Percentiles rank a stretch among this genome's conserved stretches.
phyloP scores from a whole-genome alignment of 306 rosid genomes.

The Betula pendula region DNA sequence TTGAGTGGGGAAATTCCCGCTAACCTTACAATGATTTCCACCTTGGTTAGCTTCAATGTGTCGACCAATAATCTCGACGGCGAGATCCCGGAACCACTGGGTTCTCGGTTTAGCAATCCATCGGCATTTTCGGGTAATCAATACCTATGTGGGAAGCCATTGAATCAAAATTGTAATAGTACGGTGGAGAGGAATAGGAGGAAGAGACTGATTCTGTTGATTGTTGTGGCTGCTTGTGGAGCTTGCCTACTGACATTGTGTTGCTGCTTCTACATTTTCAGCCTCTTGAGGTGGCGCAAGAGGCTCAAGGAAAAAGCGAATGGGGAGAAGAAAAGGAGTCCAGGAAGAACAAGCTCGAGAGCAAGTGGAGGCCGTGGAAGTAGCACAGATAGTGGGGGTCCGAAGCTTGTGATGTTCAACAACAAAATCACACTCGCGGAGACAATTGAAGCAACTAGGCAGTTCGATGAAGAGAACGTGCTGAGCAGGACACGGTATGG shows the following conservation, averaged over 20 bases:
- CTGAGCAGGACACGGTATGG: constrained; percentile 81
- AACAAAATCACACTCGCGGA: constrained; percentile 84
- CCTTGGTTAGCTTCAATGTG: constrained; percentile 65
- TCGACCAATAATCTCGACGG: constrained; percentile 71
- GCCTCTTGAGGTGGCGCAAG: constrained; percentile 79
- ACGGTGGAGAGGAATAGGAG: constrained; percentile 29
- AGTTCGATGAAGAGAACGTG: constrained; percentile 94
- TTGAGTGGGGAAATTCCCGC: constrained; percentile 70
- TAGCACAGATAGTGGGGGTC: constrained; percentile 77
- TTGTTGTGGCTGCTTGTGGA: constrained; percentile 53
- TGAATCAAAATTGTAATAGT: constrained; percentile 47
- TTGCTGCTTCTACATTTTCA: constrained; percentile 87
- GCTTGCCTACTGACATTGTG: constrained; percentile 54
- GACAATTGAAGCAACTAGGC: constrained; percentile 84
- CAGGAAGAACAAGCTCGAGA: constrained; percentile 78
- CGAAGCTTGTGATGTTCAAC: constrained; percentile 88
- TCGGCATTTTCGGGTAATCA: constrained; percentile 57
- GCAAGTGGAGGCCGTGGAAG: constrained; percentile 82
- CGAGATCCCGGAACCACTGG: constrained; percentile 64
- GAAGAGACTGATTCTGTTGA: constrained; percentile 62
- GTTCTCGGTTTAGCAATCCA: constrained; percentile 63
- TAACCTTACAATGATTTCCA: constrained; percentile 49
- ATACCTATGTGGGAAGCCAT: constrained; percentile 70
- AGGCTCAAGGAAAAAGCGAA: constrained; percentile 62
- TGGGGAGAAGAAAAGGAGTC: constrained; percentile 81